Evolutionary conservation across 1,284 basidiomycete genomes (phyloP), one percentile per base, ranked within the genome.

Genomic region (Ganoderma leucocontextum): DNA sequence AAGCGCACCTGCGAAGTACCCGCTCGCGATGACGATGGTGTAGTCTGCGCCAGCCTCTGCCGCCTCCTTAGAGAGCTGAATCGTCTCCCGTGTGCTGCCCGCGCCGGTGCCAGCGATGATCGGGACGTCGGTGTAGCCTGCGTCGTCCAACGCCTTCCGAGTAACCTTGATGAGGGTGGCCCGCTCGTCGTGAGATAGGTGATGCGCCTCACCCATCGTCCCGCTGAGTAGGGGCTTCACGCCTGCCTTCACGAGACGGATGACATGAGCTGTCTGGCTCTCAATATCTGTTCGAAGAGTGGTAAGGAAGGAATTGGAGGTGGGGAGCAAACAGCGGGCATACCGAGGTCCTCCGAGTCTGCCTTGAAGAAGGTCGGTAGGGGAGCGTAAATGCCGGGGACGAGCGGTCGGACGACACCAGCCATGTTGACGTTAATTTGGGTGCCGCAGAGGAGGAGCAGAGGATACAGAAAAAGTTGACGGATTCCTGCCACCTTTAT

Each of bases 321-420:
- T 10, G 35, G 6, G 22, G 39, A 39, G 36, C 22, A 60, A 17
- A 25, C 2, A 39, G 29, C 12, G 47, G n/a, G 44, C 89, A 73
- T 75, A 95, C 94, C 94, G 70, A 97, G 86, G 75, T 96, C 94
- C 80, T 97, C 94, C 62, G 89, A 85, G 52, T 85, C 83, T 9
- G 86, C 86, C 55, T 90, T 80, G 82, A 96, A 96, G 82, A 97
- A 97, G 12, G 94, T 90, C 12, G 93, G 95, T 75, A 95, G 89
- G 33, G 95, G 95, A 13, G 93, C 92, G 81, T 88, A 96, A 65
- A 96, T 89, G 58, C 95, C 95, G 19, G 94, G 80, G 70, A 83
- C 87, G 72, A 96, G 83, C n/a, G 87, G 85, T 65, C 92, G 88
- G 41, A 77, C 71, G 60, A 70, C 62, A n/a, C 60, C 55, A 55